A percentile compares a stretch with the other conserved stretches of the same genome.
Evolutionary conservation across 306 rosid species (phyloP).

Genomic region (Fragaria vesca): DNA sequence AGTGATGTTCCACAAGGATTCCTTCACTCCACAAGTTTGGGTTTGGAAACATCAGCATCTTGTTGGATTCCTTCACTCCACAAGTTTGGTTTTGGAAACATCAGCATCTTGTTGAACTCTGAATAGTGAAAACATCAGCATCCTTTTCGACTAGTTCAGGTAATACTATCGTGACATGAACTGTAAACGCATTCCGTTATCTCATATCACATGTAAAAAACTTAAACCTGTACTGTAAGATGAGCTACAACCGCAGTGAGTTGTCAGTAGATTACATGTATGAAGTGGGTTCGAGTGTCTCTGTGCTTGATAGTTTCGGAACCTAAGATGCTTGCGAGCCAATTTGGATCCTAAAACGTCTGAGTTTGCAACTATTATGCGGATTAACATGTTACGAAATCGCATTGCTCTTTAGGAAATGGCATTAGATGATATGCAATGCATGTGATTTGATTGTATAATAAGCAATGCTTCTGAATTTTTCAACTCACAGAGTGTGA

Average conservation of each 20-base stretch:
- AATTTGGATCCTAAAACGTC: background rate
- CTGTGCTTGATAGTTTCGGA: background rate
- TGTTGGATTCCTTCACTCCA: too few relatives aligned
- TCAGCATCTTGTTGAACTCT: background rate
- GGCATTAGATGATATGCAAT: background rate
- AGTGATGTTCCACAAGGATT: background rate
- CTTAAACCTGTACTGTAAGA: background rate
- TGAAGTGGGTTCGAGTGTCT: background rate
- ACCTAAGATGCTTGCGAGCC: background rate
- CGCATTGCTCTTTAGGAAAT: too few relatives aligned
- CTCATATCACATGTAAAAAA: too few relatives aligned
- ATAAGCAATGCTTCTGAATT: background rate
- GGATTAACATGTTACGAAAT: background rate
- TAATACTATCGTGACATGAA: too few relatives aligned
- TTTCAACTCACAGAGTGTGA: background rate
- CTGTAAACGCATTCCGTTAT: too few relatives aligned
- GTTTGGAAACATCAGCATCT: background rate
- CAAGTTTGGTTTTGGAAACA: background rate
- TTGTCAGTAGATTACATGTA: too few relatives aligned
- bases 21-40: background rate
- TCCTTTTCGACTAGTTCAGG: too few relatives aligned
- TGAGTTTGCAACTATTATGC: background rate
- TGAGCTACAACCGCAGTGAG: background rate
- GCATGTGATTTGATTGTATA: too few relatives aligned
- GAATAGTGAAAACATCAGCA: too few relatives aligned